Base-by-base conservation (phyloP, 2,329 filamentous ascomycete species). In the Onygena corvina region DNA sequence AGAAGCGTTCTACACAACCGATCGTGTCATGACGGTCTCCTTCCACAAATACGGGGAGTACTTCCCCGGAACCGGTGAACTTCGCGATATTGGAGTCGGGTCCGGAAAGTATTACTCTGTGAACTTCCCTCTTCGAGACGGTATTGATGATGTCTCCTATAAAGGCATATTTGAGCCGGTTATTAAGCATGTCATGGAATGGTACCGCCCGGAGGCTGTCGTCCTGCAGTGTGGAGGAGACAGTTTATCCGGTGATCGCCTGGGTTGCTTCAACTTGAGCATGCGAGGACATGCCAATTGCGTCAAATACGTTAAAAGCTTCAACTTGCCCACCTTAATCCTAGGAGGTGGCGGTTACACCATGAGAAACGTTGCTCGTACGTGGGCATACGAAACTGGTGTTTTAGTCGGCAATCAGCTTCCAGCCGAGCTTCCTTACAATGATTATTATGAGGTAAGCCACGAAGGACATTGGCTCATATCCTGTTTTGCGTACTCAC, bases 381-480 rank as follows among this genome's bases (percentile, higher is more conserved):
- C 79, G 1, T 81, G 77, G 79, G 72, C 72, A 18, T 77, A 72
- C 58, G 70, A 95, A 79, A 84, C 68, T 57, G 90, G 90, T 56
- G 77, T 88, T 51, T 76, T 96, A 6, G 86, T 95, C 16, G 86
- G 86, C 23, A 80, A 89, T 52, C 76, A 86, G 25, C 86, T 96
- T 76, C 76, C 80, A 8, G 76, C 83, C 3, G 81, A 85, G n/a
- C 74, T 96, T 34, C 90, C 90, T 0, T 96, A 88, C 67, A 96
- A 94, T 55, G 90, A 96, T 71, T 96, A 96, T 67, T 96, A 96
- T 61, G 80, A 83, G 64, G 75, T 76, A 62, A 59, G 66, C 54
- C 20, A 36, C 27, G 8, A n/a, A 20, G 30, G 31, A 7, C 6
- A 12, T 12, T 36, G 5, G n/a, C n/a, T n/a, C 31, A n/a, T 56